These are phyloP conservation scores for Cardamine resedifolia DNA, from an alignment of 345 rosid species.

Conservation along the genomic window DNA sequence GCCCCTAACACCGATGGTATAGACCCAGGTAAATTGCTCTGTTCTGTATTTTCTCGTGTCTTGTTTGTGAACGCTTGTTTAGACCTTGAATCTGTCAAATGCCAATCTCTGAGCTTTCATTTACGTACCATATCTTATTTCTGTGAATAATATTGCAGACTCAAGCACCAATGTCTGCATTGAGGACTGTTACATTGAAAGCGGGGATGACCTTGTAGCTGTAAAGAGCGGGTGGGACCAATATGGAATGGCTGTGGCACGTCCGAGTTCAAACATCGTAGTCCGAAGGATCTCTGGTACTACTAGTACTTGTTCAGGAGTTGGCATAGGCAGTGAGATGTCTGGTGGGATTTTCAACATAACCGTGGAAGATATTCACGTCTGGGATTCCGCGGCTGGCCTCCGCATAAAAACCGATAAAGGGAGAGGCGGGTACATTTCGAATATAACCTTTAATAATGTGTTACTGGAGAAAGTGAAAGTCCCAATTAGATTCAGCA, in stretches of 20 bases:
- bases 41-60: not conserved
- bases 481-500: slow-evolving; percentile 81
- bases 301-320: slow-evolving; percentile 90
- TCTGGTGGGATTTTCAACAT: slow-evolving; percentile 86
- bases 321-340: slow-evolving; percentile 98
- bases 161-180: slow-evolving; percentile 87
- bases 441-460: slow-evolving; percentile 62
- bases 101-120: not conserved
- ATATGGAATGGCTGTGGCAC: slow-evolving; percentile 76
- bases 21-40: slow-evolving; percentile 61
- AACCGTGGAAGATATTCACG: slow-evolving; percentile 63
- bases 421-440: slow-evolving; percentile 88
- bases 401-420: slow-evolving; percentile 84
- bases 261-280: slow-evolving; percentile 80
- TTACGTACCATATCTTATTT: not conserved
- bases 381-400: slow-evolving; percentile 94
- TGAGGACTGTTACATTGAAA: slow-evolving; percentile 90
- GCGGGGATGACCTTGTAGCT: slow-evolving; percentile 97
- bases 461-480: slow-evolving; percentile 77
- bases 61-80: not conserved
- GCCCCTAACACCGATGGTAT: slow-evolving; percentile 99
- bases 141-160: slow-evolving; percentile 49
- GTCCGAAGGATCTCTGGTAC: slow-evolving; percentile 84
- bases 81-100: not conserved
- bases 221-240: slow-evolving; percentile 99